Evolutionary conservation across 2,329 filamentous ascomycete genomes (phyloP), one percentile per base, ranked within the genome.

Genomic region (Trichoderma simmonsii): DNA sequence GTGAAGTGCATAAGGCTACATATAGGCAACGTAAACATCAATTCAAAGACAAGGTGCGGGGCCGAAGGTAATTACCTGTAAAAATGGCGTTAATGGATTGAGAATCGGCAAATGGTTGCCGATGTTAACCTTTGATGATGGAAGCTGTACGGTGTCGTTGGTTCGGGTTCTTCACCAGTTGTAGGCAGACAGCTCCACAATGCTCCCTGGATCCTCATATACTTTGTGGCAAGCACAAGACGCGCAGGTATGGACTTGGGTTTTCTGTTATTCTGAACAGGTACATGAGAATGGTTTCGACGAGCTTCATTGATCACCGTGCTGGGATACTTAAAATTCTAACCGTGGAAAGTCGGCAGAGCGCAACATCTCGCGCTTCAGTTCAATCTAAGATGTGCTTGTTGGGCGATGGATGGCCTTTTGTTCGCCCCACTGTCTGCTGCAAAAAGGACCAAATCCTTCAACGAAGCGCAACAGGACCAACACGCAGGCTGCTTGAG

Each of bases 301-400:
- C 39, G 15, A 43, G 18, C 15, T 43, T 43, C 15, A 43, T 43
- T n/a, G n/a, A 43, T 1, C 1, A 14, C 21, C 11, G n/a, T 5
- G 3, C 3, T 11, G n/a, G 0, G 11, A 2, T 11, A 12, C 5
- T 11, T 24, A 2, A 3, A 24, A 14, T 54, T 24, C 9, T 54
- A 12, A 4, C 21, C n/a, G 4, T 2, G 6, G 6, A n/a, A 4
- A 6, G 8, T 48, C 0, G 4, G 8, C 21, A 24, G 11, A 1
- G 11, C 21, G 48, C 1, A 12, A 24, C n/a, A 14, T 21, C 9
- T 51, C 4, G 12, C n/a, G 15, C 43, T 24, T 54, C 21, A 54
- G 5, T 54, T 24, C 11, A 12, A 51, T 24, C 5, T 12, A 12
- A 12, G 48, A 51, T 14, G n/a, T 21, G 43, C n/a, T 51, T 51